phyloP scores from a whole-genome alignment of 768 basidiomycete species.

The Trametes gibbosa region DNA sequence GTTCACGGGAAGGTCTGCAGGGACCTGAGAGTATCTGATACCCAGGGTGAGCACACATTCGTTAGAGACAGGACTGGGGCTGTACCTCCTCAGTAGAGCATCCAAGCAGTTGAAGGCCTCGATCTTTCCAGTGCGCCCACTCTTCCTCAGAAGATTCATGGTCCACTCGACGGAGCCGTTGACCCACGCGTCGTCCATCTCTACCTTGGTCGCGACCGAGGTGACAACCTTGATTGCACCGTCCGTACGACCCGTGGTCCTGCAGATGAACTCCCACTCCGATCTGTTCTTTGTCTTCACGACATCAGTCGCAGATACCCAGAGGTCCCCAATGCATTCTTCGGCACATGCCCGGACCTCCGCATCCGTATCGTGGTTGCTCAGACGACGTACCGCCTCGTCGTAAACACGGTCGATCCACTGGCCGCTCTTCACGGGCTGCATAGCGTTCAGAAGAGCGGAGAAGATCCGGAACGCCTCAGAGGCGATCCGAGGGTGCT shows the following conservation, averaged over 20 bases:
- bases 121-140: conserved; percentile 71
- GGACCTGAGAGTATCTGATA: conserved; percentile 47
- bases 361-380: conserved; percentile 82
- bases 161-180: conserved; percentile 77
- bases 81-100: conserved; percentile 65
- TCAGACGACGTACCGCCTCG: conserved; percentile 68
- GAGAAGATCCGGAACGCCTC: conserved; percentile 89
- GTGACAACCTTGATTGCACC: conserved; percentile 80
- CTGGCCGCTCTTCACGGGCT: conserved; percentile 60
- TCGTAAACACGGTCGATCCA: conserved; percentile 77
- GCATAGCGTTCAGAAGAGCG: conserved; percentile 70
- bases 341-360: conserved; percentile 86
- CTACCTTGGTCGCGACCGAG: conserved; percentile 75
- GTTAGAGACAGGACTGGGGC: conserved; percentile 3
- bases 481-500: conserved; percentile 84
- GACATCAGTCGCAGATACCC: conserved; percentile 81
- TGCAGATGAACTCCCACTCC: conserved; percentile 82
- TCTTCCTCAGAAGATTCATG: conserved; percentile 71
- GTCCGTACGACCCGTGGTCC: conserved; percentile 66
- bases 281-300: conserved; percentile 59
- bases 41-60: conserved; percentile 18
- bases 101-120: conserved; percentile 80
- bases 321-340: conserved; percentile 79
- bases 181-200: conserved; percentile 75
- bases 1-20: conserved; percentile 54